phyloP scores from a whole-genome alignment of 345 rosid species.

The Eucalyptus camaldulensis region DNA sequence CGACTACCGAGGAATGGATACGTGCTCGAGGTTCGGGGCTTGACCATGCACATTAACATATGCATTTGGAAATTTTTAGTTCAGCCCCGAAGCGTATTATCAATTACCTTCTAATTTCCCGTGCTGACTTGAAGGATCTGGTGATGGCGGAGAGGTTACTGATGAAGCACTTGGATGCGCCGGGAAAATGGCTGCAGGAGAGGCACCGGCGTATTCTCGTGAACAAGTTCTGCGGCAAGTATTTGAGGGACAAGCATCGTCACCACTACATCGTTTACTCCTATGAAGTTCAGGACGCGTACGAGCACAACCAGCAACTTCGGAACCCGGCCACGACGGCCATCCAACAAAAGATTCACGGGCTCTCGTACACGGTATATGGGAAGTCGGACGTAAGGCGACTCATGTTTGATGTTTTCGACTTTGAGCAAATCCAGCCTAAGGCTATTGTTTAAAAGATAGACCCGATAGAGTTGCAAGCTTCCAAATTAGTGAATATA shows the following conservation, averaged over 20 bases:
- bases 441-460: background rate
- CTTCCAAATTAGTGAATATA: no score
- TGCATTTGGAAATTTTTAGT: background rate
- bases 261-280: slow-evolving; percentile 50
- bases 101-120: background rate
- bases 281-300: slow-evolving; percentile 65
- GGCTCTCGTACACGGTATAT: slow-evolving; percentile 67
- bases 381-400: slow-evolving; percentile 87
- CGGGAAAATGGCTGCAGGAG: slow-evolving; percentile 84
- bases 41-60: background rate
- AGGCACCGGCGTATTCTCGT: slow-evolving; percentile 67
- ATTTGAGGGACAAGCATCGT: slow-evolving; percentile 66
- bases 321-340: slow-evolving; percentile 79
- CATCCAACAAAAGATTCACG: slow-evolving; percentile 84
- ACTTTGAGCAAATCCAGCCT: slow-evolving; percentile 90
- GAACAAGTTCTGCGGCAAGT: slow-evolving; percentile 92
- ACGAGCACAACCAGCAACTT: slow-evolving; percentile 65
- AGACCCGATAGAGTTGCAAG: no score
- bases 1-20: no score
- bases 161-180: slow-evolving; percentile 95
- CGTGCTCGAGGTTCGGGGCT: no score
- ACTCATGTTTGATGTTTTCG: slow-evolving; percentile 90
- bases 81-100: background rate
- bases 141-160: slow-evolving; percentile 83
- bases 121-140: slow-evolving; percentile 37